phyloP scores from a whole-genome alignment of 371 early-diverging fungal species.

The Mucor ambiguus region DNA sequence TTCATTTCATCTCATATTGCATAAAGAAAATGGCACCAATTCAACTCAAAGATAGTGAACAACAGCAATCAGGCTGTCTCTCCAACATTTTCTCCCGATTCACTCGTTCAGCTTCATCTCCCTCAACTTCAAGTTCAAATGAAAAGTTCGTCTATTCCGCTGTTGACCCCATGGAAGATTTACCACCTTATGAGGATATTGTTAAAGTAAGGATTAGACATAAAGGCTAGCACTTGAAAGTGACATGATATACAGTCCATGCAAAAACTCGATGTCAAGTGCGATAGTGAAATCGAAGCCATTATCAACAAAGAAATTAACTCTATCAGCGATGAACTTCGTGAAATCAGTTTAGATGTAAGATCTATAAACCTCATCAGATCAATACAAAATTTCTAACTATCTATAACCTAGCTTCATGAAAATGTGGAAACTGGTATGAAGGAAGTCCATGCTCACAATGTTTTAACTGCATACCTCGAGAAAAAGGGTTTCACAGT shows the following conservation, averaged over 20 bases:
- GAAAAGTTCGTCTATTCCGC: constrained; percentile 22
- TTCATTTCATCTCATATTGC: constrained; percentile 1
- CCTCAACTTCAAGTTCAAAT: neutral
- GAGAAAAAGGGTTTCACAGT: constrained; percentile 59
- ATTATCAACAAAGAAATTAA: constrained; percentile 48
- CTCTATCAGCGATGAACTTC: constrained; percentile 45
- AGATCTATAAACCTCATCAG: neutral
- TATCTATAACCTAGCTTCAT: constrained; percentile 46
- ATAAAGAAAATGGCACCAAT: constrained; percentile 19
- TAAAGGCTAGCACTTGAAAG: neutral
- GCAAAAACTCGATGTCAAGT: constrained; percentile 25
- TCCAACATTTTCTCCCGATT: constrained; percentile 9
- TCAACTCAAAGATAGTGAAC: constrained; percentile 18
- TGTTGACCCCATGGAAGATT: constrained; percentile 18
- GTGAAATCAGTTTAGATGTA: constrained; percentile 60
- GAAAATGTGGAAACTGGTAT: constrained; percentile 61
- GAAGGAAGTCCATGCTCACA: constrained; percentile 61
- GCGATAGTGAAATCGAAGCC: constrained; percentile 26
- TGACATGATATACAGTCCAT: constrained; percentile 13
- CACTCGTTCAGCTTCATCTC: neutral
- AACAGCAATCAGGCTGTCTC: constrained; percentile 16
- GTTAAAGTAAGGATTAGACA: constrained; percentile 11
- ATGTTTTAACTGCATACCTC: constrained; percentile 56
- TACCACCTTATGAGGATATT: constrained; percentile 28
- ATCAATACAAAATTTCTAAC: neutral